phyloP scores from a whole-genome alignment of 2,329 filamentous ascomycete species.

The Byssoonygena ceratinophila region DNA sequence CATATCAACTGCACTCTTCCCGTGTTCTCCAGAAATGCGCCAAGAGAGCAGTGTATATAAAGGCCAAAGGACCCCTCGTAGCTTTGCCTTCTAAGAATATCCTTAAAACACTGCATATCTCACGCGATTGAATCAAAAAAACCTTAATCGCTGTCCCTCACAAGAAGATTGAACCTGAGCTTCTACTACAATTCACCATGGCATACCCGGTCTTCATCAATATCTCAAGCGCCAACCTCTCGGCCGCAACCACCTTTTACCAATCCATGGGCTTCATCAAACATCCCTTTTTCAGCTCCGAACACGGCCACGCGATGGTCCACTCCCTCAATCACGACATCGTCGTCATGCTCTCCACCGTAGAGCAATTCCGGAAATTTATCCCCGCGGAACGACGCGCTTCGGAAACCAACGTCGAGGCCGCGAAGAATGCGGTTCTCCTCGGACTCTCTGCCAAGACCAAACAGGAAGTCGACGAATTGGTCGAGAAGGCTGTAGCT shows the following conservation, averaged over 20 bases:
- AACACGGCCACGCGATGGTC: conserved; percentile 10
- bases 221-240: conserved; percentile 14
- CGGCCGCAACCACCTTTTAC: conserved; percentile 16
- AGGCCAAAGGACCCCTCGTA: too few relatives aligned
- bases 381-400: conserved; percentile 4
- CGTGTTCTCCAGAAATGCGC: too few relatives aligned
- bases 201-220: conserved; percentile 15
- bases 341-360: conserved; percentile 15
- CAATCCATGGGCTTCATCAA: conserved; percentile 17
- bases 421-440: conserved; percentile 6
- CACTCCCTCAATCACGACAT: conserved; percentile 12
- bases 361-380: conserved; percentile 11
- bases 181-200: too few relatives aligned
- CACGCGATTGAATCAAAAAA: neutral
- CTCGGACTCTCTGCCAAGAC: conserved; percentile 9
- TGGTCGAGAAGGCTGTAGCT: conserved; percentile 1
- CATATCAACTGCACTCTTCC: too few relatives aligned
- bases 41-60: too few relatives aligned
- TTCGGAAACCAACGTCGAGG: neutral
- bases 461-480: conserved; percentile 11
- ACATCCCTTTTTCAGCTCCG: conserved; percentile 16
- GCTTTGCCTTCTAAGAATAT: too few relatives aligned
- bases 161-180: neutral
- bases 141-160: neutral
- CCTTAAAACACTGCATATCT: too few relatives aligned